Evolutionary conservation across 495 filamentous ascomycete species (phyloP), one percentile per base, ranked within the genome.

Genomic region (Tuber magnatum): DNA sequence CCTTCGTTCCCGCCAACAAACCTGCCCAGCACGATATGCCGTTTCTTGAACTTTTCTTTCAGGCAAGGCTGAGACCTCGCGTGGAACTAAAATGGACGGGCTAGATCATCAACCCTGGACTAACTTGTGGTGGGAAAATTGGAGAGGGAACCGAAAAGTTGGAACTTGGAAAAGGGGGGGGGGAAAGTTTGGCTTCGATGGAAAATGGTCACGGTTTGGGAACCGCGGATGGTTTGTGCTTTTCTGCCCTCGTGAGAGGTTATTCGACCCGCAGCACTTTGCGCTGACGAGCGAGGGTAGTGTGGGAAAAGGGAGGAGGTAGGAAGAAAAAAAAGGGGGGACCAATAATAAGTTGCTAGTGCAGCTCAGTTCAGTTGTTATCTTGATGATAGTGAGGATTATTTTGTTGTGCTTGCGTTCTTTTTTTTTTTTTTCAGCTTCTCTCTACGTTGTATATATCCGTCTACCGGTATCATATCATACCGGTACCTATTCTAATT

Each of bases 211-310:
- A 40, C 39, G 39, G 56, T 65, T 65, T 35, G 28, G 56, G 56
- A 65, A 35, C n/a, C 56, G n/a, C 3, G 56, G 56, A 35, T 65
- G 56, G 56, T 65, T 65, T 65, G 56, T 35, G 56, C 56, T 35
- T 65, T 20, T 65, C 16, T 65, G 56, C 56, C 56, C 56, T 35
- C 56, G 56, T 65, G 56, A 65, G 56, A 65, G 56, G 56, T 35
- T 65, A 35, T 65, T 18, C 28, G n/a, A 16, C 56, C 28, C n/a
- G n/a, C 32, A 35, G 51, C 51, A 61, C 51, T 24, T 28, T 14
- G 24, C 51, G 51, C 51, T 28, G 51, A 65, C 56, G 35, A 65
- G 56, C 12, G 56, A 56, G 56, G 56, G 4, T 14, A 61, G 56
- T 16, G 56, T 32, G 56, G 9, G 5, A 35, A 65, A 12, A 65